Evolutionary conservation across 495 filamentous ascomycete species (phyloP), one percentile per base, ranked within the genome.

Genomic region (Penicillium steckii): DNA sequence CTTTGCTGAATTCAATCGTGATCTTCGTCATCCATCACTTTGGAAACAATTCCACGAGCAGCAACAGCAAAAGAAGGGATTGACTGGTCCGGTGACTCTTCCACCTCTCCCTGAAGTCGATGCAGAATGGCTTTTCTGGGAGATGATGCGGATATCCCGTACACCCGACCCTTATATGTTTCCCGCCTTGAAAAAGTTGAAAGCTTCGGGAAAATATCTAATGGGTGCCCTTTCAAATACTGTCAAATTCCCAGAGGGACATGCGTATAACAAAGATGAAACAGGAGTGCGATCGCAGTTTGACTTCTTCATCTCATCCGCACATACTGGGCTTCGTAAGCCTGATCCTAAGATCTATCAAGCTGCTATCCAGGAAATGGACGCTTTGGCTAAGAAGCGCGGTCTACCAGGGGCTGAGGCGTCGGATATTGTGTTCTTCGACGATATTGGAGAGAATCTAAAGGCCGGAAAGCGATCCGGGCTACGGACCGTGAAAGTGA

Each of bases 391-490:
- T n/a, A 74, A 71, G 67, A 69, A 69, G 46, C 75, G 66, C 52
- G 80, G 79, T 10, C 72, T 80, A 68, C 60, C 77, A 1, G 82
- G 78, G 1, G 70, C 91, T 0, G 69, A 70, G 53, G 70, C 88
- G 0, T 77, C 74, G 8, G 89, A 97, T 46, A 72, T 96, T 41
- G 74, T 95, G 15, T 97, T 98, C 68, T 67, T 97, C 44, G 94
- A 98, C 75, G 94, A 98, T 70, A 97, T 98, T 63, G 94, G 94
- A 0, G 83, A 89, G 74, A 98, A 98, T 66, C 67, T 97, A 58
- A 93, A 91, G 73, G 82, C 79, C 9, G 94, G 86, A 9, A 91
- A 79, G 73, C 75, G 71, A 46, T 66, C 83, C 9, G 94, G 94
- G 22, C 86, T 97, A 66, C 70, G 77, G 50, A 96, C 92, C 2